Conservation (phyloP, 2,329 filamentous ascomycete species). For the Microcyclospora tardicrescens region DNA sequence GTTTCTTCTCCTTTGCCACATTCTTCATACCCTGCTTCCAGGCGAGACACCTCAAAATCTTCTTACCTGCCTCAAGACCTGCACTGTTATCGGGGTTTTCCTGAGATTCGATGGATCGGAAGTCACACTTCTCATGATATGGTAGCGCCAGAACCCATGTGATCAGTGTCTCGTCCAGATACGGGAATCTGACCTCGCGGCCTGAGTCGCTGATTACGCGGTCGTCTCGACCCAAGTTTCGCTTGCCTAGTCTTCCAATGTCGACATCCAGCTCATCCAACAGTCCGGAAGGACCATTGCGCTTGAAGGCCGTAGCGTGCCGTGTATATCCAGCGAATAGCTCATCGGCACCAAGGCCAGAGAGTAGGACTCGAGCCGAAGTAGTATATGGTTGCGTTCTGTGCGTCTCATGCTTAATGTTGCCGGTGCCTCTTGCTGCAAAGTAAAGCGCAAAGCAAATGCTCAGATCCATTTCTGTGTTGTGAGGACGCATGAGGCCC, state of each 20-base stretch:
- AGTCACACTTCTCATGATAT: constrained; percentile 80
- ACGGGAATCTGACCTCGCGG: constrained; percentile 80
- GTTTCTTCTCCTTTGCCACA: constrained; percentile 80
- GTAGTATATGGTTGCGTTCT: constrained; percentile 43
- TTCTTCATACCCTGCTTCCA: constrained; percentile 56
- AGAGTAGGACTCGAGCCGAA: constrained; percentile 69
- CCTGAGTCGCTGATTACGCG: constrained; percentile 81
- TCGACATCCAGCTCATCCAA: constrained; percentile 76
- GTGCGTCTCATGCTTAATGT: not conserved
- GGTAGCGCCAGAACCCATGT: constrained; percentile 61
- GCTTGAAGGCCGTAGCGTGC: constrained; percentile 63
- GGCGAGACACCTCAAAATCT: constrained; percentile 64
- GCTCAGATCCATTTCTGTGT: constrained; percentile 97
- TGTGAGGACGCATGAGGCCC: constrained; percentile 76
- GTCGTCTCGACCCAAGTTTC: constrained; percentile 93
- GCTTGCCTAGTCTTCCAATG: constrained; percentile 70
- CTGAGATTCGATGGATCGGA: constrained; percentile 29
- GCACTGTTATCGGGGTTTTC: constrained; percentile 12
- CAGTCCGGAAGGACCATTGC: constrained; percentile 56
- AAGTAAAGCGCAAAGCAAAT: constrained; percentile 94
- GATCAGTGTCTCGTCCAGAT: constrained; percentile 77
- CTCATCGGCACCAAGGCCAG: constrained; percentile 89
- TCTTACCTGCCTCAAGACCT: constrained; percentile 64
- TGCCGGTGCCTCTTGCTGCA: constrained; percentile 56
- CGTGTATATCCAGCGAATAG: constrained; percentile 88